Percentiles rank a stretch among this genome's conserved stretches.
Evolutionary conservation across 495 filamentous ascomycete species (phyloP).

Genomic region (Xylaria scruposa): DNA sequence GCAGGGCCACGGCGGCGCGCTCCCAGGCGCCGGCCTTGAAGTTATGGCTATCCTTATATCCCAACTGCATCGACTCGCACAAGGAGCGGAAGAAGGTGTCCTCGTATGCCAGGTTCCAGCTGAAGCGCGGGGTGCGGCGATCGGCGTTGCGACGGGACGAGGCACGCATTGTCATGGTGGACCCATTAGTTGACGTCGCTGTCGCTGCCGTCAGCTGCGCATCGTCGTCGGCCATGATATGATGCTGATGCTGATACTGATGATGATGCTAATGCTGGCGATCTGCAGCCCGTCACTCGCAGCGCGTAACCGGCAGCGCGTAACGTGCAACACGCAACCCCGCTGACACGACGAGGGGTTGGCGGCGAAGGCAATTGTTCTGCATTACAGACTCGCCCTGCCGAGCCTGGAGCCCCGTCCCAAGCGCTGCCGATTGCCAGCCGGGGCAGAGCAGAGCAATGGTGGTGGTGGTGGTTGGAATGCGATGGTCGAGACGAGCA

Average conservation of each 20-base stretch:
- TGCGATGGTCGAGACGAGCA: neutral
- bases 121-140: conserved; percentile 57
- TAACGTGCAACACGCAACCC: neutral
- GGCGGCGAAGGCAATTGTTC: neutral
- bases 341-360: neutral
- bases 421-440: neutral
- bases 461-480: neutral
- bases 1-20: conserved; percentile 52
- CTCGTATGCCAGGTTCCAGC: conserved; percentile 56
- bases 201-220: conserved; percentile 30
- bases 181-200: neutral
- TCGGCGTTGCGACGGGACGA: conserved; percentile 43
- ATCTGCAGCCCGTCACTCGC: neutral
- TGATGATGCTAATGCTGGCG: neutral
- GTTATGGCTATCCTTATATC: conserved; percentile 56
- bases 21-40: conserved; percentile 62
- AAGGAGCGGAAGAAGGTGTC: conserved; percentile 59
- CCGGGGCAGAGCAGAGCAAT: neutral
- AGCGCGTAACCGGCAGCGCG: neutral
- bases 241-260: no score
- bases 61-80: conserved; percentile 56
- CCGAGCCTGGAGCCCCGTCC: conserved; percentile 17
- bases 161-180: conserved; percentile 27
- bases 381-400: conserved; percentile 13
- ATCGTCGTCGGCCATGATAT: conserved; percentile 26